These are phyloP conservation scores for Globisporangium alternatum DNA, from an alignment of 352 stramenopile species.

Conservation along the genomic window DNA sequence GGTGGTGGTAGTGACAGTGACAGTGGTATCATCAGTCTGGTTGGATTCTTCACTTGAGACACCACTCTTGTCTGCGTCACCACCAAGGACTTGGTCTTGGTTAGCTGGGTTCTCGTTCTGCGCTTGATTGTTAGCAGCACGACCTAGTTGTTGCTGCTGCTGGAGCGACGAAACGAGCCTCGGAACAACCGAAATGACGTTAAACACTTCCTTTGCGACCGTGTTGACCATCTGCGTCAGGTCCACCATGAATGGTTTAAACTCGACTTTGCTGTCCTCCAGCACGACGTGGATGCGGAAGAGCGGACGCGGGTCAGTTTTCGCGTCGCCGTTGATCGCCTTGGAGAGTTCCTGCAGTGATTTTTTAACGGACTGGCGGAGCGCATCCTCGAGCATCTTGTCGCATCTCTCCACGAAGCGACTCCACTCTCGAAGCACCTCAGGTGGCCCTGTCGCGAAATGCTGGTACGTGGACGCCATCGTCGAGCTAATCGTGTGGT, in stretches of 20 bases:
- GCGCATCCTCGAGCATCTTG: slow-evolving; percentile 87
- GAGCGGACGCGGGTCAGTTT: slow-evolving; percentile 88
- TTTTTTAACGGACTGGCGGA: slow-evolving; percentile 93
- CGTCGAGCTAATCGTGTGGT: slow-evolving; percentile 84
- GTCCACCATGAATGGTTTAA: slow-evolving; percentile 92
- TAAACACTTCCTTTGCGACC: slow-evolving; percentile 95
- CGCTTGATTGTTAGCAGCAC: slow-evolving; percentile 22
- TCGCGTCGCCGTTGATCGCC: slow-evolving; percentile 93
- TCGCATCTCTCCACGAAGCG: slow-evolving; percentile 89
- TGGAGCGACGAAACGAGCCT: slow-evolving; percentile 67
- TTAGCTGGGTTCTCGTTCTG: slow-evolving; percentile 9
- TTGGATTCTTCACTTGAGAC: slow-evolving; percentile 4
- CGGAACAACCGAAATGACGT: slow-evolving; percentile 89
- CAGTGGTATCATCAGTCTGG: neutral
- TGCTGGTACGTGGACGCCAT: slow-evolving; percentile 92
- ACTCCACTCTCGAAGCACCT: slow-evolving; percentile 93
- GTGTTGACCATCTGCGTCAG: slow-evolving; percentile 94
- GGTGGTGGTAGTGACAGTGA: neutral
- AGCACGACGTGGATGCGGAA: slow-evolving; percentile 93
- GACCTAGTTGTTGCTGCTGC: slow-evolving; percentile 5
- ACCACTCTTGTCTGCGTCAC: slow-evolving; percentile 1
- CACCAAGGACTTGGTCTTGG: neutral
- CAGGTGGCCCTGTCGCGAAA: slow-evolving; percentile 84
- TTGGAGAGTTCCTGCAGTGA: slow-evolving; percentile 93
- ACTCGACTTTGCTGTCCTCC: slow-evolving; percentile 92